Evolutionary conservation across 1,284 basidiomycete species (phyloP).

Genomic region (Cronartium quercuum): DNA sequence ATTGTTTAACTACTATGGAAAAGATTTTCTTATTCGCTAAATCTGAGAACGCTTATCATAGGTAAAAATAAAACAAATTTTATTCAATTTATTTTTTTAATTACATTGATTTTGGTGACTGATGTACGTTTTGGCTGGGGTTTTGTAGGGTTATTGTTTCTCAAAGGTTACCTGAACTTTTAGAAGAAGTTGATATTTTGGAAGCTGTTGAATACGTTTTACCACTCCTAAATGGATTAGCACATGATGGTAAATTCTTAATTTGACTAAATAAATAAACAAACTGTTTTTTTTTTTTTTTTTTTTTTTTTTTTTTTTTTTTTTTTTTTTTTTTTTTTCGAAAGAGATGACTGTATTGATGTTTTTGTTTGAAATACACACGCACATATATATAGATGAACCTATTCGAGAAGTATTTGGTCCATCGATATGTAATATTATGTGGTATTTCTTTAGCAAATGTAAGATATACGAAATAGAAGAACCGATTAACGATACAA

Average conservation of each 20-base stretch:
- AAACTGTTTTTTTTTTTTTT: background rate
- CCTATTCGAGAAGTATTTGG: constrained; percentile 29
- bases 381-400: no score
- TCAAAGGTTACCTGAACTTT: constrained; percentile 26
- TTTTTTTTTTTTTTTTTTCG: no score
- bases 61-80: constrained; percentile 12
- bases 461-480: constrained; percentile 1
- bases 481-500: background rate
- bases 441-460: constrained; percentile 37
- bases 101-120: background rate
- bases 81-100: background rate
- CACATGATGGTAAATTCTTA: constrained; percentile 17
- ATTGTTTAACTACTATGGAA: constrained; percentile 30
- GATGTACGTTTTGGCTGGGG: no score
- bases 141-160: constrained; percentile 24
- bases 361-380: background rate
- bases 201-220: constrained; percentile 38
- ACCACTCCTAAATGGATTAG: constrained; percentile 25
- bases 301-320: no score
- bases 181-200: constrained; percentile 35
- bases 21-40: constrained; percentile 38
- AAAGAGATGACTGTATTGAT: no score
- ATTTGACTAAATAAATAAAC: background rate
- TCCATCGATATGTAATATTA: constrained; percentile 37
- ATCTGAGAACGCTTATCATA: constrained; percentile 29